A percentile compares a stretch with the other conserved stretches of the same genome.
phyloP scores from a whole-genome alignment of 2,329 filamentous ascomycete species.

The Fusarium falciforme region DNA sequence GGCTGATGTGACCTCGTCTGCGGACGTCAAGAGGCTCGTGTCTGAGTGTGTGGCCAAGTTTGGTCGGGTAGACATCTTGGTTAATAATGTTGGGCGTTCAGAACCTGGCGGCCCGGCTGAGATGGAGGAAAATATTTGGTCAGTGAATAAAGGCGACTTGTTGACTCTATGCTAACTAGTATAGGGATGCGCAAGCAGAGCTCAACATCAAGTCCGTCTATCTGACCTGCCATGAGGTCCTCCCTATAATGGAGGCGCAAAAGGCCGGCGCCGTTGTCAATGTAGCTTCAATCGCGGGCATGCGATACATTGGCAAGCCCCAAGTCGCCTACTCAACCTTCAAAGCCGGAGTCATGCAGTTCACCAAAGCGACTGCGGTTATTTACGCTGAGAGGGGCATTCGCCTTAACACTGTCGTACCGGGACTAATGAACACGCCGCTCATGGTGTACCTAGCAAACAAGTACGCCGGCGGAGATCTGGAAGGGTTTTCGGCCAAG shows the following conservation, averaged over 20 bases:
- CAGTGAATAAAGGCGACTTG: rapidly evolving
- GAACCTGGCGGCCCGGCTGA: neutral
- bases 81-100: neutral
- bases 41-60: neutral
- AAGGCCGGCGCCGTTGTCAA: neutral
- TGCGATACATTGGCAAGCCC: neutral
- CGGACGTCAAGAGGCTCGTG: neutral
- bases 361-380: neutral
- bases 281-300: neutral
- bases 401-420: neutral
- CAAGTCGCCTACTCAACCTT: neutral
- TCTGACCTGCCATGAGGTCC: neutral
- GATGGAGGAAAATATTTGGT: neutral
- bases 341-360: neutral
- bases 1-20: neutral
- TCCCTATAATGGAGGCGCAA: neutral
- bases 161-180: neutral
- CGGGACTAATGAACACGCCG: neutral
- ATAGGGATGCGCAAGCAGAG: neutral
- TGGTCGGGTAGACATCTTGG: neutral
- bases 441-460: neutral
- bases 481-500: neutral
- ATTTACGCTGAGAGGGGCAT: neutral
- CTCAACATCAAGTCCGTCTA: neutral
- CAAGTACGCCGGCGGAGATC: neutral